These are phyloP conservation scores for Saitozyma sp. DNA, from an alignment of 768 basidiomycete species.

Conservation along the genomic window DNA sequence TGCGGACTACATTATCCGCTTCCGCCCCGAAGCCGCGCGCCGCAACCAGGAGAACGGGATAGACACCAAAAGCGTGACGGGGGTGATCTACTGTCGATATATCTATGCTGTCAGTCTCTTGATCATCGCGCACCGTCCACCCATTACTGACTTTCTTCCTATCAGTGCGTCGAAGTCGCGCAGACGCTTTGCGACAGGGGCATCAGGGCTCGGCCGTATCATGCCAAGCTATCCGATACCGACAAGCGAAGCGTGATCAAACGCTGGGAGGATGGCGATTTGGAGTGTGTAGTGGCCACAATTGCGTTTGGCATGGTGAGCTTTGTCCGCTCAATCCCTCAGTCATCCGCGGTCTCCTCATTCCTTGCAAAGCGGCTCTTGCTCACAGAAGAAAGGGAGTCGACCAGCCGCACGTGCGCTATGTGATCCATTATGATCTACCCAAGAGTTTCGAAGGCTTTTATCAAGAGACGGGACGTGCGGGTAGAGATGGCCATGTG, in stretches of 20 bases:
- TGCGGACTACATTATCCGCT: slow-evolving; percentile 40
- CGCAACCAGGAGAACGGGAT: slow-evolving; percentile 26
- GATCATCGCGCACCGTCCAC: no score
- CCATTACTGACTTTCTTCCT: not conserved
- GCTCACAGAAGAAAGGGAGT: slow-evolving; percentile 36
- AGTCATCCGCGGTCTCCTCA: not conserved
- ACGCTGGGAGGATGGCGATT: slow-evolving; percentile 32
- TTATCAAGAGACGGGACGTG: slow-evolving; percentile 53
- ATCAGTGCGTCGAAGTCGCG: slow-evolving; percentile 45
- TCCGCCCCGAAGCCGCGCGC: slow-evolving; percentile 15
- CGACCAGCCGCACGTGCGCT: slow-evolving; percentile 53
- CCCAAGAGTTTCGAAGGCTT: slow-evolving; percentile 52
- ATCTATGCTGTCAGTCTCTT: slow-evolving; percentile 30
- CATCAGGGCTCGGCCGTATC: slow-evolving; percentile 37
- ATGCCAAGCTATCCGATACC: slow-evolving; percentile 30
- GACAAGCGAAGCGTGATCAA: slow-evolving; percentile 17
- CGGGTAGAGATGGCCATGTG: slow-evolving; percentile 52
- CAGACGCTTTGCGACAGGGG: slow-evolving; percentile 30
- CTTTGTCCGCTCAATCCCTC: not conserved
- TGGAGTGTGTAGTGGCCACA: slow-evolving; percentile 43
- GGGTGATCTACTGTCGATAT: slow-evolving; percentile 49
- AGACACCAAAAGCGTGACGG: slow-evolving; percentile 34
- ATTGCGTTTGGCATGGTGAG: slow-evolving; percentile 54
- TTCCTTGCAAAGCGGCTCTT: not conserved
- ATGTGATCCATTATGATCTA: slow-evolving; percentile 53